These are phyloP conservation scores for Yamadazyma songkhlaensis DNA, from an alignment of 1,139 yeast genomes.

Conservation along the genomic window DNA sequence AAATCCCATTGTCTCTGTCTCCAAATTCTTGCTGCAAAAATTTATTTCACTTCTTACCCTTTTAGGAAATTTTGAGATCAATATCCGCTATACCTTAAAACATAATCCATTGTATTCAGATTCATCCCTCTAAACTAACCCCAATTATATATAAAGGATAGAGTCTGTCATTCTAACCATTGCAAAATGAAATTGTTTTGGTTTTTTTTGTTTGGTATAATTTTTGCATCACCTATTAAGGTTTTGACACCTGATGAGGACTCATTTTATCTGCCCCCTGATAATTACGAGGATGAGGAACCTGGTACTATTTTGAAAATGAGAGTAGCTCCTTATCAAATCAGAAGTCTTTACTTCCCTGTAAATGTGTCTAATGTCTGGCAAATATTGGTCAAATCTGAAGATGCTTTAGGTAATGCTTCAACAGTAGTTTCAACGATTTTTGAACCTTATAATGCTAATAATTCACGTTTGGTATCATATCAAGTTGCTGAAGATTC, in stretches of 20 bases:
- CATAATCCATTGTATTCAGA: too few relatives aligned
- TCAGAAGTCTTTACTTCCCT: constrained; percentile 15
- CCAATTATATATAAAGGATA: too few relatives aligned
- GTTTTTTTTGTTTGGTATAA: constrained; percentile 7
- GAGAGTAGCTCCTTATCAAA: constrained; percentile 21
- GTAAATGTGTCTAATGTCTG: constrained; percentile 21
- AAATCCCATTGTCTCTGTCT: too few relatives aligned
- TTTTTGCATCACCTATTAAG: constrained; percentile 9
- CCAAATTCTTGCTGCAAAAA: too few relatives aligned
- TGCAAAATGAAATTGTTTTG: constrained; percentile 2
- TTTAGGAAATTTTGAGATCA: too few relatives aligned
- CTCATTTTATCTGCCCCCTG: constrained; percentile 26
- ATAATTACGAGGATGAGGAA: constrained; percentile 20
- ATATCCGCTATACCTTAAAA: too few relatives aligned
- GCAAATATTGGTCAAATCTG: constrained; percentile 34
- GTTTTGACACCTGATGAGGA: constrained; percentile 20
- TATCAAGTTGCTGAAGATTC: constrained; percentile 37
- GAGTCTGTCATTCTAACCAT: too few relatives aligned
- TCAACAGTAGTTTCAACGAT: constrained; percentile 30
- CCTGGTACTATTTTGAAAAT: constrained; percentile 25
- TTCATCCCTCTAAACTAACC: too few relatives aligned
- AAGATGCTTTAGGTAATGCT: constrained; percentile 30
- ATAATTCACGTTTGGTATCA: constrained; percentile 25
- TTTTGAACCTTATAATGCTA: constrained; percentile 29
- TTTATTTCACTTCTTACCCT: too few relatives aligned